These are phyloP conservation scores for Calonectria fujianensis DNA, from an alignment of 2,329 filamentous ascomycete species.

Conservation along the genomic window DNA sequence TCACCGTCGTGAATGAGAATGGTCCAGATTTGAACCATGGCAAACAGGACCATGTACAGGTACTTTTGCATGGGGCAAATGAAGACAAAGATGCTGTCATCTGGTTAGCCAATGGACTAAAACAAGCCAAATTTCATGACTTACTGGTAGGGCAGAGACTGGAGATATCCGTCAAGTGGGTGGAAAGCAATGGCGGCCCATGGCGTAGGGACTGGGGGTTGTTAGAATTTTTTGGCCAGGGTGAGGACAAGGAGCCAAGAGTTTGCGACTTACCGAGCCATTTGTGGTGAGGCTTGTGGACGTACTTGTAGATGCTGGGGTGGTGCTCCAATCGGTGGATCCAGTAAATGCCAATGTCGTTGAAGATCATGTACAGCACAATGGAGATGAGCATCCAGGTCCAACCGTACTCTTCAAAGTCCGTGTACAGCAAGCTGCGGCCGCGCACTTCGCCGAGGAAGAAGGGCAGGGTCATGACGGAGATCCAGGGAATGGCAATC, in stretches of 20 bases:
- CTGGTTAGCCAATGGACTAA: constrained; percentile 29
- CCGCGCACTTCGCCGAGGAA: constrained; percentile 70
- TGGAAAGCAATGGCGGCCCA: constrained; percentile 69
- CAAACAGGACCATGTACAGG: constrained; percentile 66
- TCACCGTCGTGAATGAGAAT: constrained; percentile 70
- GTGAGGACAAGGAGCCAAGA: background rate
- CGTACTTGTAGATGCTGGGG: constrained; percentile 67
- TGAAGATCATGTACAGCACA: constrained; percentile 66
- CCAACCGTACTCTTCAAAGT: constrained; percentile 63
- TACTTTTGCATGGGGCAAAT: constrained; percentile 68
- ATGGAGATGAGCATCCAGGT: constrained; percentile 63
- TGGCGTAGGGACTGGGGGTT: constrained; percentile 64
- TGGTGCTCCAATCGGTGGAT: constrained; percentile 68
- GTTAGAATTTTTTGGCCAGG: constrained; percentile 26
- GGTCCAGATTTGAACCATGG: constrained; percentile 68
- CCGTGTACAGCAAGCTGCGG: constrained; percentile 64
- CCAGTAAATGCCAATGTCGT: constrained; percentile 68
- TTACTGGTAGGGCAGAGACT: constrained; percentile 68
- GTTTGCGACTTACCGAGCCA: constrained; percentile 63
- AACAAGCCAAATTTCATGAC: constrained; percentile 36
- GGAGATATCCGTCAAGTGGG: constrained; percentile 67
- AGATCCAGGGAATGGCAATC: constrained; percentile 65
- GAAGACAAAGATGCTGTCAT: constrained; percentile 63
- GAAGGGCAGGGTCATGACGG: constrained; percentile 66
- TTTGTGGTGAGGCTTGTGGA: constrained; percentile 70